Evolutionary conservation across 2,329 filamentous ascomycete species (phyloP).

Genomic region (Penicillium hesseltinei): DNA sequence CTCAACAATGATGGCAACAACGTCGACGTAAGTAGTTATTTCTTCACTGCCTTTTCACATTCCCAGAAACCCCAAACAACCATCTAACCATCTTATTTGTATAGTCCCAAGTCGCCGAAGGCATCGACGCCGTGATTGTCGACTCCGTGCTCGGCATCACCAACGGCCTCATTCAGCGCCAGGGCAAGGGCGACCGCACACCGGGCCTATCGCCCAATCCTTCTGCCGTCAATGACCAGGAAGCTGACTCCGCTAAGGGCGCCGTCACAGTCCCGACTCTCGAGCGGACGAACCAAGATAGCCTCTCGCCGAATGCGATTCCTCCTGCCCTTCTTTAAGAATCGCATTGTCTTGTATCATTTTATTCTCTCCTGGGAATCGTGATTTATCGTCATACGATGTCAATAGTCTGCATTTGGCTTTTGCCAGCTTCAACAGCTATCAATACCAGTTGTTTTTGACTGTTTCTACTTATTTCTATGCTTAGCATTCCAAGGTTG

Average conservation of each 20-base stretch:
- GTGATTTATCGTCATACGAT: slow-evolving; percentile 15
- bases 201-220: slow-evolving; percentile 25
- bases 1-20: slow-evolving; percentile 84
- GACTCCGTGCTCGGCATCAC: slow-evolving; percentile 91
- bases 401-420: slow-evolving; percentile 18
- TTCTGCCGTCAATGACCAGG: slow-evolving; percentile 12
- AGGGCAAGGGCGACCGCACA: slow-evolving; percentile 26
- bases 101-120: slow-evolving; percentile 84
- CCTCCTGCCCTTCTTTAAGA: slow-evolving; percentile 5
- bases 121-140: slow-evolving; percentile 96
- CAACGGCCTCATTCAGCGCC: slow-evolving; percentile 69
- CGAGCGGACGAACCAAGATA: slow-evolving; percentile 23
- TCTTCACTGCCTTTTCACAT: not conserved
- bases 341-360: slow-evolving; percentile 3
- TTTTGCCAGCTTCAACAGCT: slow-evolving; percentile 23
- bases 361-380: not conserved
- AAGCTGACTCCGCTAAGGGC: slow-evolving; percentile 3
- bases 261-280: slow-evolving; percentile 30
- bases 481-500: too few relatives aligned
- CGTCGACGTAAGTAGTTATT: slow-evolving; percentile 67
- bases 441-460: slow-evolving; percentile 3
- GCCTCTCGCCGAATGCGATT: slow-evolving; percentile 3
- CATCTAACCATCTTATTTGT: not conserved
- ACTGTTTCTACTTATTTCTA: not conserved
- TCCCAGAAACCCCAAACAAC: not conserved